These are phyloP conservation scores for Senecio squalidus DNA, from an alignment of 140 eudicot species.

Conservation along the genomic window DNA sequence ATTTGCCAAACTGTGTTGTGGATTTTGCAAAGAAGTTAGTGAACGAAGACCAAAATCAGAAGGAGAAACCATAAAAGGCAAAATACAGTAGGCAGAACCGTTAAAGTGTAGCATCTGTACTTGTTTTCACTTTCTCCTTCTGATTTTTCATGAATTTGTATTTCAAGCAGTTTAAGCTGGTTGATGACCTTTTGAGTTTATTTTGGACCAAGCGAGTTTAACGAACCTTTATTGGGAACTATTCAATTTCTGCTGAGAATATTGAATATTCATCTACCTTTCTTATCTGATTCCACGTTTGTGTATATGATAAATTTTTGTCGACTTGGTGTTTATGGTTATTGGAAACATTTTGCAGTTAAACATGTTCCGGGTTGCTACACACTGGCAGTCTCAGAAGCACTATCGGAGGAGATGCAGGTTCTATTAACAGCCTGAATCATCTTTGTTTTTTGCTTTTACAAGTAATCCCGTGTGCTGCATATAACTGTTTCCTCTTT, in stretches of 20 bases:
- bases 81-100: not conserved
- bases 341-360: slow-evolving; percentile 41
- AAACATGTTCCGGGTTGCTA: slow-evolving; percentile 81
- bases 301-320: not conserved
- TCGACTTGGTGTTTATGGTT: slow-evolving; percentile 1
- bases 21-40: not conserved
- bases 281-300: not conserved
- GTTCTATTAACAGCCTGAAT: slow-evolving; percentile 21
- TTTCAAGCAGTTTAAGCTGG: not conserved
- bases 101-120: not conserved
- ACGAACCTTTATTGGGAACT: not conserved
- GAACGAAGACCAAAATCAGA: not conserved
- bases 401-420: slow-evolving; percentile 74
- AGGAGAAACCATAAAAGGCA: not conserved
- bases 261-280: not conserved
- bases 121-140: not conserved
- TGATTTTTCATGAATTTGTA: not conserved
- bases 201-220: not conserved
- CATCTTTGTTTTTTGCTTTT: not conserved
- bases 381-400: slow-evolving; percentile 89
- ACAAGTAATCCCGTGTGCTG: not conserved
- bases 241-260: not conserved
- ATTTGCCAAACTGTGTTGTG: not conserved
- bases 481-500: not conserved
- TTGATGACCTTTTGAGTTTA: not conserved